Evolutionary conservation across 257 asterid species (phyloP).

Genomic region (Agastache rugosa): DNA sequence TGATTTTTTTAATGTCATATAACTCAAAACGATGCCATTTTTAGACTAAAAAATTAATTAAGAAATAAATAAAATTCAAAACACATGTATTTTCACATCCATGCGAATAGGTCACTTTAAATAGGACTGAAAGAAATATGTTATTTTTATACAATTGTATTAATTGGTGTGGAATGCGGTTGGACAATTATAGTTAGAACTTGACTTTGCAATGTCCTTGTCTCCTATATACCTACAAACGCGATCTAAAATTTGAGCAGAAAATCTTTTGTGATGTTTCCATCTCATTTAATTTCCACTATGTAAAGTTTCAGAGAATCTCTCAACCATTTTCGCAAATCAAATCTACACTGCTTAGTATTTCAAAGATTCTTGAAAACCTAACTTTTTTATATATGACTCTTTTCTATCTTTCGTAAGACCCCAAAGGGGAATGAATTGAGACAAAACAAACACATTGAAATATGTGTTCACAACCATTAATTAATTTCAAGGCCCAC

Average conservation of each 20-base stretch:
- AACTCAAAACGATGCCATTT: too few relatives aligned
- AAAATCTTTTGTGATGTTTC: slow-evolving; percentile 49
- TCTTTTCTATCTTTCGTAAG: neutral
- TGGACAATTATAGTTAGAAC: slow-evolving; percentile 19
- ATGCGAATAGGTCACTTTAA: too few relatives aligned
- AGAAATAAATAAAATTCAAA: too few relatives aligned
- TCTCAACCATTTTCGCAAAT: neutral
- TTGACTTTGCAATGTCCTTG: slow-evolving; percentile 45
- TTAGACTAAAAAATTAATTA: too few relatives aligned
- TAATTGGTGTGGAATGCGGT: neutral
- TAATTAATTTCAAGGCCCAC: slow-evolving; percentile 14
- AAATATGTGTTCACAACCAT: neutral
- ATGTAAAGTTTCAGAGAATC: slow-evolving; percentile 12
- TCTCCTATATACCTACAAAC: slow-evolving; percentile 43
- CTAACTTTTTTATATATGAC: slow-evolving; percentile 2
- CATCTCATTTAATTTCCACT: slow-evolving; percentile 35
- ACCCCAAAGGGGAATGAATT: neutral
- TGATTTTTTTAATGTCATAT: too few relatives aligned
- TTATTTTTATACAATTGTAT: neutral
- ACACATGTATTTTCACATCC: too few relatives aligned
- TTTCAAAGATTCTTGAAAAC: slow-evolving; percentile 35
- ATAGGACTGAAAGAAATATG: too few relatives aligned
- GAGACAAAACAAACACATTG: neutral
- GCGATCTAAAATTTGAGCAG: slow-evolving; percentile 43
- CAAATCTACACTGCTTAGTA: slow-evolving; percentile 15